phyloP scores from a whole-genome alignment of 805 yeast genomes.

The Candida quercuum region DNA sequence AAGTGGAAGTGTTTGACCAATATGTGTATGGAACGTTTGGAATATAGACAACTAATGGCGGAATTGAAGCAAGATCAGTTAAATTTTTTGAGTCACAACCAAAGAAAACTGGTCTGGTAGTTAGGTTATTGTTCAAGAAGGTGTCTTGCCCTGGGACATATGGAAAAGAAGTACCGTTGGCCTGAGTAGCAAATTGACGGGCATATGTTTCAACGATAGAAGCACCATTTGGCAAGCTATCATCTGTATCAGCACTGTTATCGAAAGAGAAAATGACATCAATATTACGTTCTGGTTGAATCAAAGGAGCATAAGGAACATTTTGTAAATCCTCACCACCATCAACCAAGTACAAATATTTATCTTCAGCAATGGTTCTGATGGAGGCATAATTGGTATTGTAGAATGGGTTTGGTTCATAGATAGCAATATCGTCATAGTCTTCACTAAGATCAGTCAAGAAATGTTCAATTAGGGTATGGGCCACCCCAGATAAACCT shows the following conservation, averaged over 20 bases:
- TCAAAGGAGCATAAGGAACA: conserved; percentile 57
- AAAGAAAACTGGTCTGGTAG: conserved; percentile 69
- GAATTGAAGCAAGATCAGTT: conserved; percentile 46
- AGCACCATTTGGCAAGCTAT: conserved; percentile 63
- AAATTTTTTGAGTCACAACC: conserved; percentile 69
- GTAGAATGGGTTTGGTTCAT: conserved; percentile 67
- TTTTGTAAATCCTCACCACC: conserved; percentile 70
- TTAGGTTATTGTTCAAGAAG: conserved; percentile 52
- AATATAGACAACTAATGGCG: conserved; percentile 69
- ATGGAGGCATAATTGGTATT: conserved; percentile 34
- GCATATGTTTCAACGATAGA: conserved; percentile 50
- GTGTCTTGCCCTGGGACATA: conserved; percentile 66
- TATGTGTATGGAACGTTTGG: conserved; percentile 67
- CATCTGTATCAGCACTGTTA: conserved; percentile 58
- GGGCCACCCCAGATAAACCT: conserved; percentile 40
- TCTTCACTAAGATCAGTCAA: conserved; percentile 41
- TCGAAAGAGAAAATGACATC: conserved; percentile 66
- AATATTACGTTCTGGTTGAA: conserved; percentile 52
- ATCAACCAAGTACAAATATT: conserved; percentile 51
- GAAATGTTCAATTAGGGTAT: conserved; percentile 39
- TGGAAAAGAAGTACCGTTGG: conserved; percentile 63
- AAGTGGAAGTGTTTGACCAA: conserved; percentile 65
- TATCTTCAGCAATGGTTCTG: conserved; percentile 32
- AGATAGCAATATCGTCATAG: conserved; percentile 65
- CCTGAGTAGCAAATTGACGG: conserved; percentile 46